These are phyloP conservation scores for Eragrostis curvula DNA, from an alignment of 176 grass and related monocot species.

Conservation along the genomic window DNA sequence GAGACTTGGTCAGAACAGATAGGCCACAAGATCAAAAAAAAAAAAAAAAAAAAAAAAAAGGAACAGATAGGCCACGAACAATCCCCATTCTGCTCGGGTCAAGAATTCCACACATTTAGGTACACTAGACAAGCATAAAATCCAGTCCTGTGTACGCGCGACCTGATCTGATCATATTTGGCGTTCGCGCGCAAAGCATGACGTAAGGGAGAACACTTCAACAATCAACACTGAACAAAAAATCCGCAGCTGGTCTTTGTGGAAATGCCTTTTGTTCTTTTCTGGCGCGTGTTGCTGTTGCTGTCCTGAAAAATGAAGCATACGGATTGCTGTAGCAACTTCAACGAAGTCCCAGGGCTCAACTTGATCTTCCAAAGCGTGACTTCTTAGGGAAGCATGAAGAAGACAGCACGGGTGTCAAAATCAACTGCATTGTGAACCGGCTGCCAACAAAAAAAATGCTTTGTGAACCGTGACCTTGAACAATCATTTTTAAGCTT, in stretches of 20 bases:
- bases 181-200: background rate
- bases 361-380: background rate
- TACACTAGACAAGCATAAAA: background rate
- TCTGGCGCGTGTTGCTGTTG: too few relatives aligned
- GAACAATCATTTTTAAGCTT: too few relatives aligned
- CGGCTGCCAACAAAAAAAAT: too few relatives aligned
- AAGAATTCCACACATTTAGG: background rate
- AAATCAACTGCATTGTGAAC: background rate
- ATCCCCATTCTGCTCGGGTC: background rate
- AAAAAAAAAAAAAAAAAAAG: too few relatives aligned
- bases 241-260: background rate
- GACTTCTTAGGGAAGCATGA: background rate
- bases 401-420: background rate
- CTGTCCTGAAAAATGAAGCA: background rate
- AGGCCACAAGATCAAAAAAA: too few relatives aligned
- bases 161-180: background rate
- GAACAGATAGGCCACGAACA: background rate
- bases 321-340: background rate
- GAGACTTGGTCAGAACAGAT: slow-evolving; percentile 25
- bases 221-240: background rate
- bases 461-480: background rate
- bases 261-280: background rate
- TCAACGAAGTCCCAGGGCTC: background rate
- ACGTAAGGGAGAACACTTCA: background rate
- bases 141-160: background rate